Evolutionary conservation across 208 protist species (phyloP).

Genomic region (Trypanosoma cruzi): DNA sequence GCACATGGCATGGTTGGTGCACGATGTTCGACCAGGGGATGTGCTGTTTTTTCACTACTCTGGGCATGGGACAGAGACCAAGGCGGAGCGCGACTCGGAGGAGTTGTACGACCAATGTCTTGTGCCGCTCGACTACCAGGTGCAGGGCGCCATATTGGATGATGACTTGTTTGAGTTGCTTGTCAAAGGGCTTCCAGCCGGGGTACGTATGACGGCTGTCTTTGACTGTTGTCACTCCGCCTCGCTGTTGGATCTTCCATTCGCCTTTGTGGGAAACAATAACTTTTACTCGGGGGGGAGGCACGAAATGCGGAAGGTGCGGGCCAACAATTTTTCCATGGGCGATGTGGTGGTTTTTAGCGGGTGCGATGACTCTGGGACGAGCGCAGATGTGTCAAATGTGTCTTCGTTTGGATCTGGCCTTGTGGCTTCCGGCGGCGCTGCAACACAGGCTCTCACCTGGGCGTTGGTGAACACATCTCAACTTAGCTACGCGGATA

Average conservation of each 20-base stretch:
- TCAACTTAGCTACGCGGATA: slow-evolving; percentile 76
- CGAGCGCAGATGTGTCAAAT: slow-evolving; percentile 75
- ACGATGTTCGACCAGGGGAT: slow-evolving; percentile 78
- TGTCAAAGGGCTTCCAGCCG: slow-evolving; percentile 66
- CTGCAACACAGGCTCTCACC: slow-evolving; percentile 81
- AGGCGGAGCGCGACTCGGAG: slow-evolving; percentile 45
- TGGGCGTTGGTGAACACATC: slow-evolving; percentile 72
- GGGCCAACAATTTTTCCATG: slow-evolving; percentile 70
- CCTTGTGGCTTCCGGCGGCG: slow-evolving; percentile 68
- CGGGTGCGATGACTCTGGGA: slow-evolving; percentile 85
- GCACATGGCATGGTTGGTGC: slow-evolving; percentile 86
- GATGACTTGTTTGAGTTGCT: slow-evolving; percentile 90
- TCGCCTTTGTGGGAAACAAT: slow-evolving; percentile 63
- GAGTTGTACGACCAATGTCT: slow-evolving; percentile 87
- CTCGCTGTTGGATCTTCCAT: slow-evolving; percentile 90
- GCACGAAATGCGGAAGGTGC: slow-evolving; percentile 66
- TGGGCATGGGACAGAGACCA: slow-evolving; percentile 85
- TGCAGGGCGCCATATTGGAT: slow-evolving; percentile 79
- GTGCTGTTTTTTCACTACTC: slow-evolving; percentile 93
- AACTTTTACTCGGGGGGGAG: slow-evolving; percentile 21
- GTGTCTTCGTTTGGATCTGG: slow-evolving; percentile 44
- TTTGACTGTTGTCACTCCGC: slow-evolving; percentile 96
- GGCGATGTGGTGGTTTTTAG: slow-evolving; percentile 92
- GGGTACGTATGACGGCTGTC: slow-evolving; percentile 88
- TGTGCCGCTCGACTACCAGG: slow-evolving; percentile 79